A percentile compares a stretch with the other conserved stretches of the same genome.
These are phyloP conservation scores for Trametes cubensis DNA, from an alignment of 768 basidiomycete genomes.

Conservation along the genomic window DNA sequence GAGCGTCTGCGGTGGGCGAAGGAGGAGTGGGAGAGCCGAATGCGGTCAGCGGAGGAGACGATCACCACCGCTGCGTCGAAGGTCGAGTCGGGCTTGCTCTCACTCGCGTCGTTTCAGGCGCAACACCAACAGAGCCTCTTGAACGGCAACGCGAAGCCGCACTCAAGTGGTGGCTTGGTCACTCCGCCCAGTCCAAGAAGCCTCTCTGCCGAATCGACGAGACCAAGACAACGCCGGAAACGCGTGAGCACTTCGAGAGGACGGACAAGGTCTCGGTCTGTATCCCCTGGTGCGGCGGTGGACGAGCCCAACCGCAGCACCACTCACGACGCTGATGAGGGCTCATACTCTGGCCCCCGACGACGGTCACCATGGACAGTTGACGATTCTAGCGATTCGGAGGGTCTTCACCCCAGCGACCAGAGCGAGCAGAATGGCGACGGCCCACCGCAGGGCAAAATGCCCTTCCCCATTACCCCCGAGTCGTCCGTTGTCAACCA, in stretches of 20 bases:
- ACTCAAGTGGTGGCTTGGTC: conserved; percentile 54
- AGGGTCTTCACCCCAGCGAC: conserved; percentile 23
- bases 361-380: conserved; percentile 33
- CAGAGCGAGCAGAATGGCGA: conserved; percentile 18
- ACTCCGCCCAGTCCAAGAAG: conserved; percentile 80
- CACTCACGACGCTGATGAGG: conserved; percentile 9
- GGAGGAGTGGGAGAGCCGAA: conserved; percentile 78
- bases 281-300: conserved; percentile 29
- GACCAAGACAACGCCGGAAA: conserved; percentile 30
- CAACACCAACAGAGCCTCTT: conserved; percentile 39
- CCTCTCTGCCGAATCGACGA: conserved; percentile 60
- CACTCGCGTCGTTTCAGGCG: conserved; percentile 32
- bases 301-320: conserved; percentile 14
- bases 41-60: conserved; percentile 54
- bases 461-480: conserved; percentile 34
- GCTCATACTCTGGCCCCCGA: conserved; percentile 18
- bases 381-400: conserved; percentile 33
- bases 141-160: conserved; percentile 37
- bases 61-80: conserved; percentile 48
- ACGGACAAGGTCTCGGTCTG: conserved; percentile 40
- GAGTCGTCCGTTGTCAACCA: conserved; percentile 34
- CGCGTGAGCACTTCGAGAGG: conserved; percentile 40
- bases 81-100: conserved; percentile 39
- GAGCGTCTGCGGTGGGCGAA: conserved; percentile 71
- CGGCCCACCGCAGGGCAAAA: conserved; percentile 20